These are phyloP conservation scores for Plectosphaerella sp. DNA, from an alignment of 2,329 filamentous ascomycete genomes.

Conservation along the genomic window DNA sequence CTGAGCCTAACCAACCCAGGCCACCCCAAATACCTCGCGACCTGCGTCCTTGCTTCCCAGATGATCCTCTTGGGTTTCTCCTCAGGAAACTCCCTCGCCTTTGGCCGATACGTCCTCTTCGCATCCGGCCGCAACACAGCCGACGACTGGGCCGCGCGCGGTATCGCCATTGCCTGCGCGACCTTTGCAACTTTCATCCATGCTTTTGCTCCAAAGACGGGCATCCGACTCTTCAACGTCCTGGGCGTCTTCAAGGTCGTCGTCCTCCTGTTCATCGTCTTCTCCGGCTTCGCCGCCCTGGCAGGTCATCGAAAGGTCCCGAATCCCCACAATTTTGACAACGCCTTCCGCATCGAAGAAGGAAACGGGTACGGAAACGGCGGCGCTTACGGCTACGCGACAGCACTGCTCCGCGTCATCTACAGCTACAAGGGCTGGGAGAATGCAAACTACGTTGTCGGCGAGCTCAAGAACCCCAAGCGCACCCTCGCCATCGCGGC, in stretches of 20 bases:
- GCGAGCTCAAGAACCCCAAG: slow-evolving; percentile 51
- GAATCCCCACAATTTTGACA: slow-evolving; percentile 52
- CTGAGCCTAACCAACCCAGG: slow-evolving; percentile 10
- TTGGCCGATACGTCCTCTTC: slow-evolving; percentile 53
- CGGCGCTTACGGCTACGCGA: slow-evolving; percentile 49
- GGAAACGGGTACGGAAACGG: slow-evolving; percentile 41
- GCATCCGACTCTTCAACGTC: slow-evolving; percentile 54
- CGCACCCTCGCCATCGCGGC: slow-evolving; percentile 52
- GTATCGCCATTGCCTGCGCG: slow-evolving; percentile 48
- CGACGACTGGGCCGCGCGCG: slow-evolving; percentile 53
- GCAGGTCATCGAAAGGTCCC: slow-evolving; percentile 43
- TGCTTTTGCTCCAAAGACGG: slow-evolving; percentile 49
- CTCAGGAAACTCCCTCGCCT: slow-evolving; percentile 53
- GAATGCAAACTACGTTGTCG: slow-evolving; percentile 58
- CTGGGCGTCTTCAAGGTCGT: slow-evolving; percentile 58
- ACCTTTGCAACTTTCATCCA: slow-evolving; percentile 53
- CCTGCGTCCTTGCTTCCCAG: slow-evolving; percentile 55
- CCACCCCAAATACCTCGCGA: slow-evolving; percentile 53
- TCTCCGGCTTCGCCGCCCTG: slow-evolving; percentile 53
- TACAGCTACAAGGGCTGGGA: slow-evolving; percentile 63
- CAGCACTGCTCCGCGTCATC: slow-evolving; percentile 52
- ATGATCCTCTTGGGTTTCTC: slow-evolving; percentile 60
- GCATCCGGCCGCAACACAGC: slow-evolving; percentile 42
- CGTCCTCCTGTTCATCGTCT: slow-evolving; percentile 57
- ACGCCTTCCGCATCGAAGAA: slow-evolving; percentile 43